phyloP scores from a whole-genome alignment of 768 basidiomycete genomes.

The Termitomyces sp. region DNA sequence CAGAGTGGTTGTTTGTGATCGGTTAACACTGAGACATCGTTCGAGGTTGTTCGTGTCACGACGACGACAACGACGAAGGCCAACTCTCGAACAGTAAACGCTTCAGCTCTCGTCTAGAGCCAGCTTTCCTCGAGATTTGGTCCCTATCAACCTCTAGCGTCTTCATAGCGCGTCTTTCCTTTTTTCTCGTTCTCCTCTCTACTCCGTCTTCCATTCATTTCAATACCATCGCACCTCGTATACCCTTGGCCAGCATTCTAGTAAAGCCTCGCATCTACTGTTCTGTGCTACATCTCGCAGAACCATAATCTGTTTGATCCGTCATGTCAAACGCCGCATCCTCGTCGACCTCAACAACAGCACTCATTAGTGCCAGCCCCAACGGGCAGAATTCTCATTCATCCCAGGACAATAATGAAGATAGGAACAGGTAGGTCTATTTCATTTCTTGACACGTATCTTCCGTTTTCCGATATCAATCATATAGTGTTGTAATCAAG shows the following conservation, averaged over 20 bases:
- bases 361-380: constrained; percentile 38
- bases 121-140: constrained; percentile 28
- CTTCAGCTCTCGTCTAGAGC: constrained; percentile 23
- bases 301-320: constrained; percentile 16
- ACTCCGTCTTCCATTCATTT: constrained; percentile 14
- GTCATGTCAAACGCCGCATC: constrained; percentile 48
- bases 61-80: constrained; percentile 30
- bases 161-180: constrained; percentile 32
- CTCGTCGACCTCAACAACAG: constrained; percentile 39
- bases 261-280: constrained; percentile 12
- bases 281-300: constrained; percentile 12
- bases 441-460: constrained; percentile 1
- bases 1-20: constrained; percentile 12
- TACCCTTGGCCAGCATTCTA: constrained; percentile 14
- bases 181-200: constrained; percentile 26
- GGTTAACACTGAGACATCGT: constrained; percentile 13
- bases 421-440: constrained; percentile 58
- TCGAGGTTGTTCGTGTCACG: constrained; percentile 19
- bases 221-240: constrained; percentile 14
- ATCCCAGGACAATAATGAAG: constrained; percentile 55
- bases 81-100: constrained; percentile 16
- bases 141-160: constrained; percentile 21
- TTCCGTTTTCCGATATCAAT: neutral
- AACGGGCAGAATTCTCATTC: constrained; percentile 49
- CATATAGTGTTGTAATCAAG: constrained; percentile 83